phyloP scores from a whole-genome alignment of 371 early-diverging fungal genomes.

The Mycotypha africana region DNA sequence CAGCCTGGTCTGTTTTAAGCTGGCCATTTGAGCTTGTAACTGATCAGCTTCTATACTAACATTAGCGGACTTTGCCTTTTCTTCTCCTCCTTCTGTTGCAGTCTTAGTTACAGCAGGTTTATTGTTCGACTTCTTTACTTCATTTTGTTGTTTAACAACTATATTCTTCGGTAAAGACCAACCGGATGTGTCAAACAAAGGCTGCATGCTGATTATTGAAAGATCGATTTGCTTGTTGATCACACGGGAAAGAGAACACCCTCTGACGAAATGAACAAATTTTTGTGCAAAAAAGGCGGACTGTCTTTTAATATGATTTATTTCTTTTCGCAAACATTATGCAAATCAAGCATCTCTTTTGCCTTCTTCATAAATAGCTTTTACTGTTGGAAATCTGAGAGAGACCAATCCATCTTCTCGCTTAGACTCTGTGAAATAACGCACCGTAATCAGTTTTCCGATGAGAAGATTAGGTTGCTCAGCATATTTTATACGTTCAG shows the following conservation, averaged over 20 bases:
- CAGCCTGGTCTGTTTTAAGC: constrained; percentile 5
- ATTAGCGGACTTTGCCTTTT: constrained; percentile 5
- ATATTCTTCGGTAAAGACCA: constrained; percentile 33
- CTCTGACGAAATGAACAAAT: no score
- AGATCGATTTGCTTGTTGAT: no score
- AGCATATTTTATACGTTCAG: constrained; percentile 39
- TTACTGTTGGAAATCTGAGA: constrained; percentile 54
- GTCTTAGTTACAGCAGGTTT: neutral
- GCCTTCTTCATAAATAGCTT: constrained; percentile 47
- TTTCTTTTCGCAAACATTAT: no score
- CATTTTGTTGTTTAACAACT: constrained; percentile 13
- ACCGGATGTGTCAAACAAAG: constrained; percentile 32
- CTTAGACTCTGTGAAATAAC: constrained; percentile 49
- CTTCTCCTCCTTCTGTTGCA: no score
- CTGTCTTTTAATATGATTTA: no score
- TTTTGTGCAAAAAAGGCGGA: no score
- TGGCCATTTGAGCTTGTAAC: constrained; percentile 21
- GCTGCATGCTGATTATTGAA: no score
- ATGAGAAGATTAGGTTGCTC: constrained; percentile 37
- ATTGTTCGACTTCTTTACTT: constrained; percentile 7
- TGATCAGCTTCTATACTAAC: constrained; percentile 26
- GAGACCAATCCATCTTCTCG: constrained; percentile 25
- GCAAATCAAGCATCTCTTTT: constrained; percentile 17
- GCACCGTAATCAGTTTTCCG: constrained; percentile 53
- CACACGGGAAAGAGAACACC: no score